Base-by-base conservation (phyloP, 805 yeast species). In the Candida stauntonica region DNA sequence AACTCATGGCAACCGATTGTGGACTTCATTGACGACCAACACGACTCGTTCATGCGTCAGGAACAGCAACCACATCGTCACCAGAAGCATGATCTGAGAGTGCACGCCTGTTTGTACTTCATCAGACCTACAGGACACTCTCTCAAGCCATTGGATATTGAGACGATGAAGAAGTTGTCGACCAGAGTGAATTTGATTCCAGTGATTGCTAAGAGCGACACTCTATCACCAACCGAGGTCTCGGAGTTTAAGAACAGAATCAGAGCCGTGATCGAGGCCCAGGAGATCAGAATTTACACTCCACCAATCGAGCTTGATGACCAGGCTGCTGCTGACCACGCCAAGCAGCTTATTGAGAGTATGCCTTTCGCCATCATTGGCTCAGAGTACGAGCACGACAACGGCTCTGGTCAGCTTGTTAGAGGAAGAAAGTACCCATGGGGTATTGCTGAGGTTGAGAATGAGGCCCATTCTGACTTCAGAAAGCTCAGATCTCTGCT, bases 61-160 rank as follows among this genome's bases (percentile, higher is more conserved):
- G 96, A 88, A 58, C 93, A 87, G 57, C 98, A 89, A 65, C 98
- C 98, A 24, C 62, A 60, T 36, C 77, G 98, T 62, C 42, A 38
- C 2, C 64, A 64, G 29, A 76, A 72, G 56, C 82, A 80, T 51
- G 97, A 89, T 63, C 66, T 86, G 47, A 76, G 97, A 54, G 96
- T 89, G 26, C 95, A 89, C 56, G 95, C 88, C 2, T 86, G 94
- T 60, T 66, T 89, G 32, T 89, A 88, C 64, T 88, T 89, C 58
- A 82, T 89, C 47, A 79, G 91, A 57, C 97, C 97, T 31, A 84
- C 94, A 2, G 95, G 94, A 16, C 95, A 86, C 58, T 78, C 88
- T 27, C 70, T 89, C 52, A 81, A 83, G 58, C 95, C 95, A 7
- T 67, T 89, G 51, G 97, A 89, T 63, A 81, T 89, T 47, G 87